These are phyloP conservation scores for Cryptococcus depauperatus DNA, from an alignment of 1,284 basidiomycete genomes.

Conservation along the genomic window DNA sequence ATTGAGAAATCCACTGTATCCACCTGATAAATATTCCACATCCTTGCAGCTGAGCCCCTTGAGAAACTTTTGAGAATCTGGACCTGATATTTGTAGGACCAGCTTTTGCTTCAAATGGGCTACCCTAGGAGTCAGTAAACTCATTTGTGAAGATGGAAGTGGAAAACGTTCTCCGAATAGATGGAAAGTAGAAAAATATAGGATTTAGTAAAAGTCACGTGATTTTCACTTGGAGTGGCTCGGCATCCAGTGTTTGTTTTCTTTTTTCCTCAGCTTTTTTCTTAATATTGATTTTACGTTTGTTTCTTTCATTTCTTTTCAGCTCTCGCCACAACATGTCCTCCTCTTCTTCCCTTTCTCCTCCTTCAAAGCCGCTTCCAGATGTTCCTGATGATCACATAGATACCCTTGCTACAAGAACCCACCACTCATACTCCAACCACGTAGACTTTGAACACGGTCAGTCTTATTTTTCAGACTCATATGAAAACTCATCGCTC, in stretches of 20 bases:
- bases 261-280: too few relatives aligned
- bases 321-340: background rate
- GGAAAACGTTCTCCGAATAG: too few relatives aligned
- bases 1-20: constrained; percentile 76
- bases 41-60: constrained; percentile 70
- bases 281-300: too few relatives aligned
- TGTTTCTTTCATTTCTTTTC: background rate
- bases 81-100: constrained; percentile 68
- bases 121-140: constrained; percentile 8
- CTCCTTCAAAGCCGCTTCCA: too few relatives aligned
- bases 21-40: constrained; percentile 51
- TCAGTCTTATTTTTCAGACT: too few relatives aligned
- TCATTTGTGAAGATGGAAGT: background rate
- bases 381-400: too few relatives aligned
- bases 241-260: too few relatives aligned
- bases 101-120: constrained; percentile 58
- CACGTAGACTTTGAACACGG: too few relatives aligned
- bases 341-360: background rate
- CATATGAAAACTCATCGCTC: too few relatives aligned
- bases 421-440: background rate
- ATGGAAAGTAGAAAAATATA: too few relatives aligned
- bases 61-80: constrained; percentile 75
- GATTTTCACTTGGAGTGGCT: too few relatives aligned
- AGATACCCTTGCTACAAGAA: background rate
- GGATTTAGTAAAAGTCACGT: too few relatives aligned